These are phyloP conservation scores for Coemansia sp. DNA, from an alignment of 192 early-diverging fungal genomes.

Conservation along the genomic window DNA sequence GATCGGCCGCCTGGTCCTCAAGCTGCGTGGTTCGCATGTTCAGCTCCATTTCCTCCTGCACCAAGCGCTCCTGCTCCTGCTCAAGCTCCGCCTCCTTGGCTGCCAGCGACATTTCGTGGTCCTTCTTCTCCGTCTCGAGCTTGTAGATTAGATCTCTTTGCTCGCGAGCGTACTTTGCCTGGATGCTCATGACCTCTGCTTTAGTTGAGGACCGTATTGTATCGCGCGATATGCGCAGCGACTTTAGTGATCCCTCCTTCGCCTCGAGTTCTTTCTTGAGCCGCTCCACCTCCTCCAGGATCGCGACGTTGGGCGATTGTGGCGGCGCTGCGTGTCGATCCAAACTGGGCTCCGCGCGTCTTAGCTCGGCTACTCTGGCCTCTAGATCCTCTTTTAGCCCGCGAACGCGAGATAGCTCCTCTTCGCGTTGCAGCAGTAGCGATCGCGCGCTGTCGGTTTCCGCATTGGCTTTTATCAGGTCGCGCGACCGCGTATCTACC, in stretches of 20 bases:
- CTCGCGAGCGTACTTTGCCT: slow-evolving; percentile 51
- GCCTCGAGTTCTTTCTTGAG: slow-evolving; percentile 47
- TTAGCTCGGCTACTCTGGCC: slow-evolving; percentile 39
- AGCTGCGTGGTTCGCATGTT: slow-evolving; percentile 48
- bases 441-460: slow-evolving; percentile 47
- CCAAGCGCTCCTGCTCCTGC: slow-evolving; percentile 51
- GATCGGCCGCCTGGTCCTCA: slow-evolving; percentile 50
- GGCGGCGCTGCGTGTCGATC: slow-evolving; percentile 25
- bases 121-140: slow-evolving; percentile 41
- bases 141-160: slow-evolving; percentile 40
- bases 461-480: slow-evolving; percentile 40
- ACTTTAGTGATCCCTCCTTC: slow-evolving; percentile 55
- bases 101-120: slow-evolving; percentile 38
- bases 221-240: slow-evolving; percentile 55
- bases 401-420: slow-evolving; percentile 52
- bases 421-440: slow-evolving; percentile 42
- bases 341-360: slow-evolving; percentile 22
- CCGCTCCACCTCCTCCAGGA: slow-evolving; percentile 51
- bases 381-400: slow-evolving; percentile 56
- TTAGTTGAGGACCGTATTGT: slow-evolving; percentile 48
- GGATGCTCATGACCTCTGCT: slow-evolving; percentile 56
- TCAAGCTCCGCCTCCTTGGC: slow-evolving; percentile 46
- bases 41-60: slow-evolving; percentile 57
- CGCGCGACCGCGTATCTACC: slow-evolving; percentile 33
- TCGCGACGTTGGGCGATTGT: slow-evolving; percentile 33